phyloP scores from a whole-genome alignment of 2,329 filamentous ascomycete genomes.

The Aureobasidium sp. region DNA sequence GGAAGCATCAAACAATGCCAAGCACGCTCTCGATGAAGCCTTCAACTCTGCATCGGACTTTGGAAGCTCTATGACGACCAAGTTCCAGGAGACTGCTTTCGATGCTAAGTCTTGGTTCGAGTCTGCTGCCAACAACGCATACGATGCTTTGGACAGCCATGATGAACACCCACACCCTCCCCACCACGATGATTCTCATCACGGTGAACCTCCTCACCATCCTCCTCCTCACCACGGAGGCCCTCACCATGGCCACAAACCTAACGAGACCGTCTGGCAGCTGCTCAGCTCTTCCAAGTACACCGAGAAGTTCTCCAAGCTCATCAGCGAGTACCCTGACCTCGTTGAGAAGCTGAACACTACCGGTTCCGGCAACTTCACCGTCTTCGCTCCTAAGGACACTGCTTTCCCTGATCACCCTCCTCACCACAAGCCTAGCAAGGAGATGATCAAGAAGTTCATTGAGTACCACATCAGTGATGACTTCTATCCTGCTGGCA shows the following conservation, averaged over 20 bases:
- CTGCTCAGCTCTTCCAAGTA: conserved; percentile 68
- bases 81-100: conserved; percentile 37
- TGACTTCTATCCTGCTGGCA: conserved; percentile 58
- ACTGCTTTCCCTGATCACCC: conserved; percentile 59
- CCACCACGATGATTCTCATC: conserved; percentile 28
- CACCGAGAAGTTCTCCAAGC: conserved; percentile 67
- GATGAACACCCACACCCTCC: conserved; percentile 24
- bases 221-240: conserved; percentile 25
- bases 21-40: conserved; percentile 39
- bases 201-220: conserved; percentile 24
- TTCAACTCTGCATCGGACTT: conserved; percentile 35
- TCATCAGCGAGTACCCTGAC: conserved; percentile 66
- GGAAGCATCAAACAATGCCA: conserved; percentile 23
- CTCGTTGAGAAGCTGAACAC: conserved; percentile 68
- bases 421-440: conserved; percentile 52
- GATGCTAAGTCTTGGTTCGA: conserved; percentile 43
- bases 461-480: conserved; percentile 69
- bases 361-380: conserved; percentile 62
- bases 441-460: conserved; percentile 62
- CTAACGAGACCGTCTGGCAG: conserved; percentile 71
- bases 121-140: conserved; percentile 27
- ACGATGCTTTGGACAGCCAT: conserved; percentile 27
- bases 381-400: conserved; percentile 74
- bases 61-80: conserved; percentile 33
- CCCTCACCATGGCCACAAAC: conserved; percentile 37